Evolutionary conservation across 768 basidiomycete genomes (phyloP).

Genomic region (Polyporus arcularius): DNA sequence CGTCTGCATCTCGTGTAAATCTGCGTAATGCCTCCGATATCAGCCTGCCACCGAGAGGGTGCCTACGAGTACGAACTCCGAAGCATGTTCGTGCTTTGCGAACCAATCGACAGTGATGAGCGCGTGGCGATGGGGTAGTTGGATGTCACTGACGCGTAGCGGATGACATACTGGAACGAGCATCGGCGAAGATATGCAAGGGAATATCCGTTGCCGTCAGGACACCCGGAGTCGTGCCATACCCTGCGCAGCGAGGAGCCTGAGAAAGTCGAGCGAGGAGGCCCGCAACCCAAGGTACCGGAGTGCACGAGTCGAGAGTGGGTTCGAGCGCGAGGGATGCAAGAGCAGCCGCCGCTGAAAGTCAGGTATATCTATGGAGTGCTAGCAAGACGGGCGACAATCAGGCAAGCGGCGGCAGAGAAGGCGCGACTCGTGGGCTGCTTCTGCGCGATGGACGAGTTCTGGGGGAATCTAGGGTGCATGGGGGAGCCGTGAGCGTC

Average conservation of each 20-base stretch:
- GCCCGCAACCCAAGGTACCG: neutral
- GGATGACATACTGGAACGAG: neutral
- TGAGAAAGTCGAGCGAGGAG: neutral
- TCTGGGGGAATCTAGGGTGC: neutral
- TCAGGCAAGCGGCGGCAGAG: slow-evolving; percentile 6
- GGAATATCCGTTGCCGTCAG: neutral
- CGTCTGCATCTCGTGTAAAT: neutral
- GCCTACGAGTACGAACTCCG: neutral
- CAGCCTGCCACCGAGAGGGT: neutral
- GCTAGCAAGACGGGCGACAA: slow-evolving; percentile 1
- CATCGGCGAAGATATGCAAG: neutral
- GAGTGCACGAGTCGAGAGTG: slow-evolving; percentile 1
- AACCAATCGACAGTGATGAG: slow-evolving; percentile 7
- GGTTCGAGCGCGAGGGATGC: slow-evolving; percentile 5
- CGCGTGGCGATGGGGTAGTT: neutral
- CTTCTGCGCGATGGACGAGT: slow-evolving; percentile 2
- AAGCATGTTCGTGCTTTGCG: slow-evolving; percentile 3
- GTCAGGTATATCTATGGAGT: slow-evolving; percentile 4
- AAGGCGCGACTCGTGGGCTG: slow-evolving; percentile 8
- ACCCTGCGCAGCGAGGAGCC: neutral
- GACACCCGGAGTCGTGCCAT: neutral
- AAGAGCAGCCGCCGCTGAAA: neutral
- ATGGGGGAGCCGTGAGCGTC: neutral
- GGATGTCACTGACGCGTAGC: slow-evolving; percentile 13
- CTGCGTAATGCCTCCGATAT: slow-evolving; percentile 6